Evolutionary conservation across 2,329 filamentous ascomycete species (phyloP).

Genomic region (Ceratocystis huliohia): DNA sequence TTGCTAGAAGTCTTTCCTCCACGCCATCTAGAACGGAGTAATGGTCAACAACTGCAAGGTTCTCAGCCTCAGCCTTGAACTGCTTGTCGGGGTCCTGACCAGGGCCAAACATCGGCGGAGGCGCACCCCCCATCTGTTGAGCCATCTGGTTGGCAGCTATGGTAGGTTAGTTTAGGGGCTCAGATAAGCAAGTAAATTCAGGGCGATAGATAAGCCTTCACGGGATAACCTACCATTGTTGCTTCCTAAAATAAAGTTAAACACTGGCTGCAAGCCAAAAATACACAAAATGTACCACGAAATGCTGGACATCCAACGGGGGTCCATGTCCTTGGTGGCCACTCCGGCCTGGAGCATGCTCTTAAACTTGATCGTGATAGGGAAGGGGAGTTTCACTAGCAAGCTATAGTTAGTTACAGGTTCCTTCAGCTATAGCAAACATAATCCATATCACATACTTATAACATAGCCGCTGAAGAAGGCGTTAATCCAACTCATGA

Average conservation of each 20-base stretch:
- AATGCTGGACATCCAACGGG: conserved; percentile 95
- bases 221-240: conserved; percentile 62
- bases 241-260: conserved; percentile 89
- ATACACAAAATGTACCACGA: conserved; percentile 98
- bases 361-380: conserved; percentile 97
- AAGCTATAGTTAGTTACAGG: background rate
- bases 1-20: conserved; percentile 61
- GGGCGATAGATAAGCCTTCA: too few species aligned
- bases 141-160: conserved; percentile 81
- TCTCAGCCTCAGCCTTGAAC: conserved; percentile 85
- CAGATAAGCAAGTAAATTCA: too few species aligned
- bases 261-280: conserved; percentile 91
- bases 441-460: conserved; percentile 40
- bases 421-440: background rate
- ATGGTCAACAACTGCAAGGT: conserved; percentile 87
- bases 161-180: background rate
- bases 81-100: conserved; percentile 93
- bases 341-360: conserved; percentile 97
- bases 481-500: conserved; percentile 99
- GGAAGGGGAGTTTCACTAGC: conserved; percentile 87
- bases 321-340: conserved; percentile 88
- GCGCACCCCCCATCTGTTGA: conserved; percentile 77
- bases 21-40: conserved; percentile 82
- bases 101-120: conserved; percentile 70
- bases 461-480: conserved; percentile 98